A percentile compares a stretch with the other conserved stretches of the same genome.
These are phyloP conservation scores for Beta lomatogona DNA, from an alignment of 179 eudicot genomes.

Conservation along the genomic window DNA sequence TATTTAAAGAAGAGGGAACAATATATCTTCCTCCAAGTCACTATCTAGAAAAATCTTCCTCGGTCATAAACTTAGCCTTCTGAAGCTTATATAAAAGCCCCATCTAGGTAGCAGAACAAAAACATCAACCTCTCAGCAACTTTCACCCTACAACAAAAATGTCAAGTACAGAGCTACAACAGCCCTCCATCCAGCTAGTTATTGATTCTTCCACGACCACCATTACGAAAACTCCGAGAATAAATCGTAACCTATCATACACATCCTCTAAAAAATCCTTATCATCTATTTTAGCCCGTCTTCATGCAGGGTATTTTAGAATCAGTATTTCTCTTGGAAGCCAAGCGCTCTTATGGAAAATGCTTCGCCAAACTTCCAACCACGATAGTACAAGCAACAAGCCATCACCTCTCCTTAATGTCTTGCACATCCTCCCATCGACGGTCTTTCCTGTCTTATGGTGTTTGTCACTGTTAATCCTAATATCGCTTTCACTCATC, in stretches of 20 bases:
- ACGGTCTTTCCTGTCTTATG: constrained; percentile 42
- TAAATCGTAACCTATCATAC: constrained; percentile 1
- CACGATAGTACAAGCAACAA: background rate
- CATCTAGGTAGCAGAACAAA: constrained; percentile 4
- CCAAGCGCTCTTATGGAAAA: constrained; percentile 67
- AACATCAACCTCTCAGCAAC: background rate
- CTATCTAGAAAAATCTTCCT: constrained; percentile 12
- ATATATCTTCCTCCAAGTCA: constrained; percentile 5
- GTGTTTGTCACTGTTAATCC: constrained; percentile 45
- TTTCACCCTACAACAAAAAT: constrained; percentile 12
- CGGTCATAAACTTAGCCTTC: constrained; percentile 17
- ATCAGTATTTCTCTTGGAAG: constrained; percentile 62
- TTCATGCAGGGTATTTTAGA: constrained; percentile 82
- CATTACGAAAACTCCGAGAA: constrained; percentile 10
- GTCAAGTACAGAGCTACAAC: constrained; percentile 33
- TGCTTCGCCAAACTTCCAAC: constrained; percentile 37
- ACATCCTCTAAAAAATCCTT: constrained; percentile 29
- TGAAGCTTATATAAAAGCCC: constrained; percentile 31
- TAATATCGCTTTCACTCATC: constrained; percentile 42
- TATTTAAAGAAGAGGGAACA: constrained; percentile 8
- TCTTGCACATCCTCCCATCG: constrained; percentile 44
- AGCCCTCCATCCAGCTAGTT: constrained; percentile 42
- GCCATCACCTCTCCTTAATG: constrained; percentile 20
- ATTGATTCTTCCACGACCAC: constrained; percentile 33
- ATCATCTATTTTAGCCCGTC: constrained; percentile 36